phyloP scores from a whole-genome alignment of 768 basidiomycete genomes.

The Tulasnella sp. region DNA sequence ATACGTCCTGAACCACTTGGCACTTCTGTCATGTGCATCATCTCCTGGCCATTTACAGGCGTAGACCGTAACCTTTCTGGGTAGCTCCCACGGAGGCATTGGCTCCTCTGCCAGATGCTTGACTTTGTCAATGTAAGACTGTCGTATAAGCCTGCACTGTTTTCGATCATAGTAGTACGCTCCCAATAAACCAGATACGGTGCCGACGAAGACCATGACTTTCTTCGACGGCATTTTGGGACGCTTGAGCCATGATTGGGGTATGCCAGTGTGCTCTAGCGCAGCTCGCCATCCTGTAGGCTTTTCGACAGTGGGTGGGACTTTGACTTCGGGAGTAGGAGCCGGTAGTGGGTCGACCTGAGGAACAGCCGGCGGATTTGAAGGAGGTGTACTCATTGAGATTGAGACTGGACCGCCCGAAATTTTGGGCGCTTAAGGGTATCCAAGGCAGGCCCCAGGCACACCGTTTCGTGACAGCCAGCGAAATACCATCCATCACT shows the following conservation, averaged over 20 bases:
- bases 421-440: too few relatives aligned
- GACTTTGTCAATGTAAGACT: slow-evolving; percentile 71
- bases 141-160: slow-evolving; percentile 65
- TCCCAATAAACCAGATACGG: slow-evolving; percentile 58
- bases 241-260: slow-evolving; percentile 70
- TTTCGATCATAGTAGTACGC: slow-evolving; percentile 78
- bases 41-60: slow-evolving; percentile 91
- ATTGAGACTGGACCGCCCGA: too few relatives aligned
- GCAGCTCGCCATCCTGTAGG: slow-evolving; percentile 15
- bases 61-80: slow-evolving; percentile 76
- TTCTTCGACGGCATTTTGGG: slow-evolving; percentile 84
- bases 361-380: neutral
- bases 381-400: neutral
- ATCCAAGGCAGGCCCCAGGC: too few relatives aligned
- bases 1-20: slow-evolving; percentile 91
- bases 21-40: slow-evolving; percentile 73
- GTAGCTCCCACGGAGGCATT: slow-evolving; percentile 48
- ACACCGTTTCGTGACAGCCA: too few relatives aligned
- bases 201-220: slow-evolving; percentile 83
- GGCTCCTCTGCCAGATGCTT: slow-evolving; percentile 61
- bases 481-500: too few relatives aligned
- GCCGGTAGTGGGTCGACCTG: neutral
- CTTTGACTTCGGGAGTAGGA: neutral
- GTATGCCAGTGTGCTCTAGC: slow-evolving; percentile 38
- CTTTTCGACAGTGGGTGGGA: neutral